Conservation (phyloP, 1,284 basidiomycete genomes). For the Leccinum subrobustum region DNA sequence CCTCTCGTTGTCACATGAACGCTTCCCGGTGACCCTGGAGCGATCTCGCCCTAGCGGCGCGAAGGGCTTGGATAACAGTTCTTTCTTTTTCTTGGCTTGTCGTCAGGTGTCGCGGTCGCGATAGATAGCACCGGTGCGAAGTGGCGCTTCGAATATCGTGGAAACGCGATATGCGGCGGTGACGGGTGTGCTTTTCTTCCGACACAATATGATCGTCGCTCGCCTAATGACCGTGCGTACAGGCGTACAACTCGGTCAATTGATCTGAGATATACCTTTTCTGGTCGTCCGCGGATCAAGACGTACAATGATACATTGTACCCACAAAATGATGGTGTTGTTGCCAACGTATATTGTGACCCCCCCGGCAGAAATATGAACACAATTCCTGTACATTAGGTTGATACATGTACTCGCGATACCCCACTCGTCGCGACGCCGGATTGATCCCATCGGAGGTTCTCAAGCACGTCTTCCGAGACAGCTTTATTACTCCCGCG, state of each 20-base stretch:
- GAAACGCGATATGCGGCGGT: conserved; percentile 4
- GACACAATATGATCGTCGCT: conserved; percentile 25
- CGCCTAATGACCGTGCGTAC: conserved; percentile 16
- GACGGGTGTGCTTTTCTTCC: background rate
- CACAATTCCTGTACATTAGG: background rate
- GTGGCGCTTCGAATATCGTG: conserved; percentile 10
- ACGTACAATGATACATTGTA: conserved; percentile 5
- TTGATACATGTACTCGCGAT: background rate
- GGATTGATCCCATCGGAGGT: conserved; percentile 14
- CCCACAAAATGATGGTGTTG: background rate
- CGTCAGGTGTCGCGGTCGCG: conserved; percentile 1
- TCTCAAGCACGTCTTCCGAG: conserved; percentile 11
- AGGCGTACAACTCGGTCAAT: background rate
- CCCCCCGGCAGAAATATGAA: conserved; percentile 8
- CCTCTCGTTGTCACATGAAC: background rate
- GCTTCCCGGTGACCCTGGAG: background rate
- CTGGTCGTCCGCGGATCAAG: conserved; percentile 29
- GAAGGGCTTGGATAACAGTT: background rate
- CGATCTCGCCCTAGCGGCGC: conserved; percentile 14
- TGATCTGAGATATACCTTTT: conserved; percentile 28
- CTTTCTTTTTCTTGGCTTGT: background rate
- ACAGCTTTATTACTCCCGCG: conserved; percentile 29
- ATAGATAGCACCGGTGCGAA: background rate
- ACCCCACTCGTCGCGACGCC: background rate
- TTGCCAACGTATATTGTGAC: conserved; percentile 10